Conservation (phyloP, 305 asterid species). For the Rubia tinctorum region DNA sequence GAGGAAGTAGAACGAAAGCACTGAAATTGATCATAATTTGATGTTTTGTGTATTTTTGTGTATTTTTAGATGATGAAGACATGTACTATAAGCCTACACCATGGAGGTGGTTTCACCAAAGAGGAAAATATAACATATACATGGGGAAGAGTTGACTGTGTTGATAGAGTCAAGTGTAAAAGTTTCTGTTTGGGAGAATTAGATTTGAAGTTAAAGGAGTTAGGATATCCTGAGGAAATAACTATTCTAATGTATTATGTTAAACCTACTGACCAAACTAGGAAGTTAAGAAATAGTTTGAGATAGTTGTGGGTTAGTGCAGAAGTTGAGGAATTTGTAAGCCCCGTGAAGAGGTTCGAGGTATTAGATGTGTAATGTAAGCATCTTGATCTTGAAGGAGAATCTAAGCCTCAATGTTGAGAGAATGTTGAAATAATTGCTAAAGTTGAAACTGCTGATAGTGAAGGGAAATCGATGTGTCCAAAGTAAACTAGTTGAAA, state of each 20-base stretch:
- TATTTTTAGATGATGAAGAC: no score
- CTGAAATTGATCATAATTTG: neutral
- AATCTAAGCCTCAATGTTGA: no score
- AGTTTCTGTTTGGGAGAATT: neutral
- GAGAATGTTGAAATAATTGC: no score
- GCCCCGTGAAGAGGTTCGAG: neutral
- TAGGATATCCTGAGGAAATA: neutral
- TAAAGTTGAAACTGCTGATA: no score
- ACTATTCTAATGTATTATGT: neutral
- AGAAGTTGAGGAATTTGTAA: neutral
- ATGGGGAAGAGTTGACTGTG: neutral
- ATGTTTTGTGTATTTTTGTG: neutral
- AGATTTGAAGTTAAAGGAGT: neutral
- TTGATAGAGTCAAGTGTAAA: neutral
- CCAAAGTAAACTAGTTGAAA: neutral
- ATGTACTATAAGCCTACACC: neutral
- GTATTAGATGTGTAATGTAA: neutral
- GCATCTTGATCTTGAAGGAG: neutral
- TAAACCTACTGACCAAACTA: neutral
- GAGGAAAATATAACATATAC: neutral
- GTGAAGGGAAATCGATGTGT: neutral
- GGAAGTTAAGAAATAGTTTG: neutral
- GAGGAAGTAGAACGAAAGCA: neutral
- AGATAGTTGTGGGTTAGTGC: neutral
- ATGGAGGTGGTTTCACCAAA: neutral